A percentile compares a stretch with the other conserved stretches of the same genome.
These are phyloP conservation scores for Alternaria dauci DNA, from an alignment of 2,329 filamentous ascomycete species.

Conservation along the genomic window DNA sequence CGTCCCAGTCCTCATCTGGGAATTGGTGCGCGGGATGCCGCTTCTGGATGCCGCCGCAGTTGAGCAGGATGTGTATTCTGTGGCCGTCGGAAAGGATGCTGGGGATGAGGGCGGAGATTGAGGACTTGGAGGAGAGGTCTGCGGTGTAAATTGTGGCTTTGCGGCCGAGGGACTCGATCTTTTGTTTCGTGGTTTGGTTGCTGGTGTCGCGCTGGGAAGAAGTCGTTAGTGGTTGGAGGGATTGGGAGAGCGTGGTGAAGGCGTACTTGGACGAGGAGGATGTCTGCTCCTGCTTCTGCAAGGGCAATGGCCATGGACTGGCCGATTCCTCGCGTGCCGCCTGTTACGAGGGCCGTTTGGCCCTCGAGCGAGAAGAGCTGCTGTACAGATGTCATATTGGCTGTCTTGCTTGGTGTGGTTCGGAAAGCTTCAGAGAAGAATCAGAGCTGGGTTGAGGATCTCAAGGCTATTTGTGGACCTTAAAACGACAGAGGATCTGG, in stretches of 20 bases:
- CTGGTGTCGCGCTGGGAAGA: constrained; percentile 61
- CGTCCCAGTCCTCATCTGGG: constrained; percentile 78
- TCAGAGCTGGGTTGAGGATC: neutral
- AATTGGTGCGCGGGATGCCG: constrained; percentile 79
- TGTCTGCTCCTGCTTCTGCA: constrained; percentile 61
- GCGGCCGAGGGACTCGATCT: constrained; percentile 71
- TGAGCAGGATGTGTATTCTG: constrained; percentile 79
- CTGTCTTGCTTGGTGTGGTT: constrained; percentile 1
- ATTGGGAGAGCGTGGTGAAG: neutral
- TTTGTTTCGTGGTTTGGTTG: constrained; percentile 65
- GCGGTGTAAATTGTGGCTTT: constrained; percentile 73
- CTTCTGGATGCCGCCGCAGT: constrained; percentile 86
- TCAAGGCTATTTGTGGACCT: neutral
- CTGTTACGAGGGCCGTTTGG: constrained; percentile 60
- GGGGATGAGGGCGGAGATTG: constrained; percentile 69
- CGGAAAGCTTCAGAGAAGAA: constrained; percentile 13
- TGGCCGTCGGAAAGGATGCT: constrained; percentile 67
- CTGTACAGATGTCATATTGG: constrained; percentile 42
- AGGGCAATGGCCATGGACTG: constrained; percentile 61
- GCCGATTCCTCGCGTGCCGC: constrained; percentile 60
- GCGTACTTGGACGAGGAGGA: constrained; percentile 59
- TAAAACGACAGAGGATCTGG: neutral
- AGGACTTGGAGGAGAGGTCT: constrained; percentile 69
- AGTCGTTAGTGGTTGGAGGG: constrained; percentile 1
- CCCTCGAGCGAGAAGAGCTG: constrained; percentile 60